Percentiles rank a stretch among this genome's conserved stretches.
Evolutionary conservation across 768 basidiomycete species (phyloP).

Genomic region (Lactarius pseudohatsudake): DNA sequence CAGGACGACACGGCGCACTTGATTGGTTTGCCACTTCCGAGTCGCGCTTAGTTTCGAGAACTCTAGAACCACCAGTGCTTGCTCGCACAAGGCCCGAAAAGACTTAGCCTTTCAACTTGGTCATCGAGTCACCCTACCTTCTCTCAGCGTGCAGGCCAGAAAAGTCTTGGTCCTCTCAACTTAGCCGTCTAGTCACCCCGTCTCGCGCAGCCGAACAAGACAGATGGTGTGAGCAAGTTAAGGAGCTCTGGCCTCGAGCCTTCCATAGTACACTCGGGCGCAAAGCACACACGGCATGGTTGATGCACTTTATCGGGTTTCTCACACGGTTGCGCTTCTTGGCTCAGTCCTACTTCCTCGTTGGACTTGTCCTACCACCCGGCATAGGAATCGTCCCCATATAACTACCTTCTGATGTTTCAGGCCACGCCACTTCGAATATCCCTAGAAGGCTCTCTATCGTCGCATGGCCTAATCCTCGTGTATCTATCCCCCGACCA

Average conservation of each 20-base stretch:
- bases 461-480: background rate
- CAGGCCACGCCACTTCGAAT: background rate
- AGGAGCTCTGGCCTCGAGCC: background rate
- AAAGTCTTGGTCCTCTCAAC: background rate
- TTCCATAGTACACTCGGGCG: background rate
- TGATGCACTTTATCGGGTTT: background rate
- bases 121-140: background rate
- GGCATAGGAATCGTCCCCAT: background rate
- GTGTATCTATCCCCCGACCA: background rate
- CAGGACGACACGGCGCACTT: background rate
- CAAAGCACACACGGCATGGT: background rate
- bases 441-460: slow-evolving; percentile 1
- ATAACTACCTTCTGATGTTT: background rate
- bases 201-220: background rate
- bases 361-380: background rate
- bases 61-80: background rate
- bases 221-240: background rate
- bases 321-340: slow-evolving; percentile 2
- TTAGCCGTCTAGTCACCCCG: background rate
- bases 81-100: background rate
- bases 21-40: background rate
- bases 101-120: background rate
- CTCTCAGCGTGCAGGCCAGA: background rate
- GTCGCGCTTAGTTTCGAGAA: background rate
- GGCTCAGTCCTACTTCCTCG: background rate